A percentile compares a stretch with the other conserved stretches of the same genome.
phyloP scores from a whole-genome alignment of 1,284 basidiomycete genomes.

The Serendipita sp. region DNA sequence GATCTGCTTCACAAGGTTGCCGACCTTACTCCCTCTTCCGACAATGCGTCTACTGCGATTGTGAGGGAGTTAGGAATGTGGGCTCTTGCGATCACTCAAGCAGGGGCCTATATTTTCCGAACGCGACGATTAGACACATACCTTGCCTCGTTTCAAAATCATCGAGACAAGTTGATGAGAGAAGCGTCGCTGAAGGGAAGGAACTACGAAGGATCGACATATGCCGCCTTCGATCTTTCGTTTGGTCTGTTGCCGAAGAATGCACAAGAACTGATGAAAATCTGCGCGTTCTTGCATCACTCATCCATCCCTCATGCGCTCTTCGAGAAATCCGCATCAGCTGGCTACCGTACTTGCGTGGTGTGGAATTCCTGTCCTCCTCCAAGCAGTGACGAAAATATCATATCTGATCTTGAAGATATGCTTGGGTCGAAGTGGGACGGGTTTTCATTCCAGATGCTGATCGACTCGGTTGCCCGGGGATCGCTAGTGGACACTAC shows the following conservation, averaged over 20 bases:
- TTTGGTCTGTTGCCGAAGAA: not conserved
- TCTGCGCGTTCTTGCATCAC: not conserved
- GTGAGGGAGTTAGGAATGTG: not conserved
- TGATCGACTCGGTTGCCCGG: not conserved
- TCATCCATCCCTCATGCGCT: not conserved
- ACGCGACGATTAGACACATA: not conserved
- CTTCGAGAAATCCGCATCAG: not conserved
- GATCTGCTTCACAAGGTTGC: not conserved
- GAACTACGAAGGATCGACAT: not conserved
- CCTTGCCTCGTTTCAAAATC: not conserved
- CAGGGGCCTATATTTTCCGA: not conserved
- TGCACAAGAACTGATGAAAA: not conserved
- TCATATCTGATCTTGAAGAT: not conserved
- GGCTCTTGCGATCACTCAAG: not conserved
- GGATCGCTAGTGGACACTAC: not conserved
- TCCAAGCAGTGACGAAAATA: not conserved
- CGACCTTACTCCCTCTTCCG: not conserved
- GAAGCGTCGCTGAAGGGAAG: not conserved
- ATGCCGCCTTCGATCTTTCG: not conserved
- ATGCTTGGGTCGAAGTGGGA: not conserved
- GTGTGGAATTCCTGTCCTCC: not conserved
- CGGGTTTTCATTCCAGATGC: not conserved
- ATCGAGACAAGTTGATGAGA: not conserved
- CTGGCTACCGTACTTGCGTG: not conserved
- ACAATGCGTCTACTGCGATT: not conserved